Evolutionary conservation across 768 basidiomycete genomes (phyloP), one percentile per base, ranked within the genome.

Genomic region (Saitozyma podzolica): DNA sequence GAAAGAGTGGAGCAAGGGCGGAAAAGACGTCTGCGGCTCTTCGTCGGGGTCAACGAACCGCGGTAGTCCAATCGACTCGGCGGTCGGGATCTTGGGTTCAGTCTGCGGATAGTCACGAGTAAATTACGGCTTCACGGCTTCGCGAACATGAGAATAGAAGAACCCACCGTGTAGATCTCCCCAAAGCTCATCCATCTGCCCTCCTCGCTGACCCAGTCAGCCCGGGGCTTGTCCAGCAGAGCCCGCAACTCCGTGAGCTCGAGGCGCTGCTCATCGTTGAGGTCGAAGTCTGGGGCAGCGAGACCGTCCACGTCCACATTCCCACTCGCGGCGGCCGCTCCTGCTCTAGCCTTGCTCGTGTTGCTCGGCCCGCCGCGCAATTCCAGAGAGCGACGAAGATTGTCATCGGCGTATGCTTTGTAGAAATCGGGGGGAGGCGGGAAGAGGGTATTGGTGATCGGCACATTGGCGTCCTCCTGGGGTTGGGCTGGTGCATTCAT

Each of bases 121-220:
- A 2, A 56, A 37, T 0, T 37, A 11, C 8, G 48, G 2, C 56
- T 45, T 45, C 19, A 43, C 29, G 29, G 29, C 29, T 29, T 29
- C 29, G 29, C 29, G 5, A 29, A 29, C 29, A 29, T 29, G 29
- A 29, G 29, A 29, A 17, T 3, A 20, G 47, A 50, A 29, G 14
- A 6, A 69, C 69, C 58, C 58, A 73, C 72, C 8, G 61, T 62
- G 40, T 68, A 70, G 45, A 55, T 51, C 61, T 68, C 54, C 14
- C 74, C 74, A 57, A 73, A 76, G 57, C 69, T 69, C 65, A 69
- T 65, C 74, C 74, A 76, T 19, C 66, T 37, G 40, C 67, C 66
- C 16, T 76, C 74, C 51, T 73, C 69, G 9, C 56, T 59, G 5
- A 76, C 43, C 74, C 74, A 76, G 48, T 73, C 66, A 19, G 39